Conservation (phyloP, 371 early-diverging fungal genomes). For the Amoeboradix gromovi region DNA sequence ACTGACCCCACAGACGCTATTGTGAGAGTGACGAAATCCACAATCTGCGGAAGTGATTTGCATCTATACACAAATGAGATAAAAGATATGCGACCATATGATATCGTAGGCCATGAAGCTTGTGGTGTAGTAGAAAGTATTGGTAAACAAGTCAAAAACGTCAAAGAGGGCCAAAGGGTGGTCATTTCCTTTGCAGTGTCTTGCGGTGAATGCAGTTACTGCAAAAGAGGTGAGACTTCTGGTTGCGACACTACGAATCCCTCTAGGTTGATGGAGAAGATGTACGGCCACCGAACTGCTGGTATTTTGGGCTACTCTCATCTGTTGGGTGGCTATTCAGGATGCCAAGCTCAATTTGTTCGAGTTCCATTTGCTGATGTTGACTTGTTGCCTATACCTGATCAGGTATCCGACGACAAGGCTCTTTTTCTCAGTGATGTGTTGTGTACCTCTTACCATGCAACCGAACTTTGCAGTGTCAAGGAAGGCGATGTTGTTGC, state of each 20-base stretch:
- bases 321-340: constrained; percentile 10
- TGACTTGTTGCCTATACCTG: constrained; percentile 22
- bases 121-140: constrained; percentile 22
- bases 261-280: constrained; percentile 17
- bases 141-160: constrained; percentile 12
- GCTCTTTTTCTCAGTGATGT: constrained; percentile 24
- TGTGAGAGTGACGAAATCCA: constrained; percentile 17
- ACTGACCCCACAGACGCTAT: constrained; percentile 23
- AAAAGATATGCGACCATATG: constrained; percentile 16
- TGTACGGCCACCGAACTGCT: constrained; percentile 22
- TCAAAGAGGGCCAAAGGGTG: constrained; percentile 22
- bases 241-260: constrained; percentile 23
- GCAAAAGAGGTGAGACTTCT: constrained; percentile 13
- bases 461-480: constrained; percentile 14
- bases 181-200: constrained; percentile 21
- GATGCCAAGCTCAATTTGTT: constrained; percentile 26
- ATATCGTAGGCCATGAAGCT: constrained; percentile 25
- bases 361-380: constrained; percentile 25
- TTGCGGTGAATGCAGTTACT: constrained; percentile 26
- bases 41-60: constrained; percentile 29
- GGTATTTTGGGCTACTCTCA: constrained; percentile 27
- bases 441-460: constrained; percentile 26
- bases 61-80: constrained; percentile 26
- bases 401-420: constrained; percentile 19
- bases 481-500: constrained; percentile 18